These are phyloP conservation scores for Brasilioporus rufonigricans DNA, from an alignment of 768 basidiomycete genomes.

Conservation along the genomic window DNA sequence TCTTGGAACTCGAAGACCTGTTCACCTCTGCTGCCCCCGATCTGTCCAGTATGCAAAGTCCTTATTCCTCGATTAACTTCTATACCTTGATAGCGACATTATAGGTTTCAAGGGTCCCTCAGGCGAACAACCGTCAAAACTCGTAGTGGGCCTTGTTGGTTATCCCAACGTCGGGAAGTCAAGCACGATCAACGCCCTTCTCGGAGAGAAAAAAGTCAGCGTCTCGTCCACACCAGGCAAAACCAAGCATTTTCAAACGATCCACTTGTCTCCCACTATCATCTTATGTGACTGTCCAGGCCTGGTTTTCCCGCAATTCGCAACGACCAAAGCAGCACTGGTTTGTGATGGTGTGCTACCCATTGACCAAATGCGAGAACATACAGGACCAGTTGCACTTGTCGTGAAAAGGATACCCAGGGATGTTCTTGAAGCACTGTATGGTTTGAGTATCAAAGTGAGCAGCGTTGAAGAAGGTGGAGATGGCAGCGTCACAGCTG, in stretches of 20 bases:
- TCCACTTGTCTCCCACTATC: slow-evolving; percentile 84
- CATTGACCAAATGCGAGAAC: slow-evolving; percentile 95
- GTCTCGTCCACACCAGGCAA: slow-evolving; percentile 98
- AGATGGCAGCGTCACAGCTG: slow-evolving; percentile 67
- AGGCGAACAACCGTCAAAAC: slow-evolving; percentile 58
- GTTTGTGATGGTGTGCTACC: slow-evolving; percentile 97
- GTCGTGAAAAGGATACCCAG: slow-evolving; percentile 78
- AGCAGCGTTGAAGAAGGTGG: slow-evolving; percentile 78
- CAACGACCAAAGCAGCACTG: slow-evolving; percentile 92
- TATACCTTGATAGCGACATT: slow-evolving; percentile 4
- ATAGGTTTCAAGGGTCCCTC: slow-evolving; percentile 61
- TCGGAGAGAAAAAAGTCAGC: slow-evolving; percentile 97
- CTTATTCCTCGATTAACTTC: neutral
- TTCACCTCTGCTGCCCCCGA: slow-evolving; percentile 73
- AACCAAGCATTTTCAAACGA: slow-evolving; percentile 99
- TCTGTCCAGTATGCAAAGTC: slow-evolving; percentile 51
- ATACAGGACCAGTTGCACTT: slow-evolving; percentile 80
- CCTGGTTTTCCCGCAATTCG: slow-evolving; percentile 97
- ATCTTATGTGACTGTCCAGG: slow-evolving; percentile 97
- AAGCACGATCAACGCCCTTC: slow-evolving; percentile 92
- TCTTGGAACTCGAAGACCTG: slow-evolving; percentile 83
- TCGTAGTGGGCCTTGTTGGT: slow-evolving; percentile 89
- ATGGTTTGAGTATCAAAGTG: slow-evolving; percentile 76
- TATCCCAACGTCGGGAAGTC: slow-evolving; percentile 99
- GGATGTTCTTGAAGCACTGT: slow-evolving; percentile 83